phyloP scores from a whole-genome alignment of 2,329 filamentous ascomycete species.

The Tolypocladium ovalisporum region DNA sequence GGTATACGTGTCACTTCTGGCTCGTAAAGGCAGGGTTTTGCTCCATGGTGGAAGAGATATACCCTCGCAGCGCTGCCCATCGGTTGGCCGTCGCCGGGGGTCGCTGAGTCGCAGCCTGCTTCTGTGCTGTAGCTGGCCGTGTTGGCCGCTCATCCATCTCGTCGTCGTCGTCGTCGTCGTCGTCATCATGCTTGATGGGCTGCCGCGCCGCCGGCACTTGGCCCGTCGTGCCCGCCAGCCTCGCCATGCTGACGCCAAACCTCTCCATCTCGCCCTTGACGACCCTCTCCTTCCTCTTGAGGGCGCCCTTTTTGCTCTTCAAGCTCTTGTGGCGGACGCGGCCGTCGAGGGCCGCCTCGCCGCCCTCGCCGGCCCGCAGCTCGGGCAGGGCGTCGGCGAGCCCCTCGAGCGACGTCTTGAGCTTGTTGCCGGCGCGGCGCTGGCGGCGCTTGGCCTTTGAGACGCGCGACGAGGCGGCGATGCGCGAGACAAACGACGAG shows the following conservation, averaged over 20 bases:
- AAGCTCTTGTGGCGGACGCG: constrained; percentile 67
- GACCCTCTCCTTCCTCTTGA: constrained; percentile 73
- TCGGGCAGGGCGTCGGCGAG: constrained; percentile 74
- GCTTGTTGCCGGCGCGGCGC: constrained; percentile 61
- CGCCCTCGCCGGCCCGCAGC: constrained; percentile 33
- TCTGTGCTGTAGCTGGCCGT: constrained; percentile 4
- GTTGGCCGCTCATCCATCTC: background rate
- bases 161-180: constrained; percentile 7
- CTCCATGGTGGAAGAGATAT: constrained; percentile 82
- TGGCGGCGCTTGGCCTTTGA: constrained; percentile 17
- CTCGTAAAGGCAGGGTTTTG: constrained; percentile 63
- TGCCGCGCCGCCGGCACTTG: constrained; percentile 5
- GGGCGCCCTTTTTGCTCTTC: constrained; percentile 62
- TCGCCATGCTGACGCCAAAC: constrained; percentile 74
- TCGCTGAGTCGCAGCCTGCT: constrained; percentile 4
- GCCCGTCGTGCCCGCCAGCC: constrained; percentile 41
- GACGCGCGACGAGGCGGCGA: constrained; percentile 45
- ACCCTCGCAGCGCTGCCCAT: constrained; percentile 74
- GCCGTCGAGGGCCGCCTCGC: constrained; percentile 33
- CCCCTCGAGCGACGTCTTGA: constrained; percentile 62
- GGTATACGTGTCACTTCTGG: constrained; percentile 9
- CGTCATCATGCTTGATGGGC: constrained; percentile 6
- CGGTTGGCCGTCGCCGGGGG: constrained; percentile 40
- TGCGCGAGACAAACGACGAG: constrained; percentile 65
- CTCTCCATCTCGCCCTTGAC: constrained; percentile 73